Conservation (phyloP, 2,329 filamentous ascomycete species). For the Hirsutella thompsonii region DNA sequence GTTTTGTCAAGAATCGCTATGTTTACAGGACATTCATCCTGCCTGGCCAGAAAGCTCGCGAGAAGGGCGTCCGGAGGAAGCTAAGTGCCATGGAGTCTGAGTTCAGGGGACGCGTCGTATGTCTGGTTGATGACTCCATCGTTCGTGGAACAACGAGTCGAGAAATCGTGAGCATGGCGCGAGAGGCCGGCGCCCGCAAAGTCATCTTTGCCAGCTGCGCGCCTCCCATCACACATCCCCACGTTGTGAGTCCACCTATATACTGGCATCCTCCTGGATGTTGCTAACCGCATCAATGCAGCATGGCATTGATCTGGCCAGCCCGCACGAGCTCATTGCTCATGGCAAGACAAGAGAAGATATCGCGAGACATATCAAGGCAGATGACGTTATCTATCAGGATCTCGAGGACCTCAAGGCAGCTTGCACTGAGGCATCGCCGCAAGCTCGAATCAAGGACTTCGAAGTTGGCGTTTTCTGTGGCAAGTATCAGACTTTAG, state of each 20-base stretch:
- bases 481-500: slow-evolving; percentile 72
- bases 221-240: slow-evolving; percentile 71
- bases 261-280: not conserved
- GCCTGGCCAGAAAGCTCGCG: slow-evolving; percentile 62
- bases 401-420: slow-evolving; percentile 63
- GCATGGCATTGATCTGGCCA: slow-evolving; percentile 35
- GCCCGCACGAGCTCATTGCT: slow-evolving; percentile 27
- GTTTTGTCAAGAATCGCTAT: slow-evolving; percentile 82
- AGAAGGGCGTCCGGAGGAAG: slow-evolving; percentile 83
- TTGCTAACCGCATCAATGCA: slow-evolving; percentile 4
- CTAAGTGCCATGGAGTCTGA: slow-evolving; percentile 77
- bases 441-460: slow-evolving; percentile 37
- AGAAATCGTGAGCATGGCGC: slow-evolving; percentile 47
- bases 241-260: slow-evolving; percentile 55
- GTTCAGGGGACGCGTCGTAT: slow-evolving; percentile 67
- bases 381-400: slow-evolving; percentile 20
- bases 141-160: slow-evolving; percentile 42
- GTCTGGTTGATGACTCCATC: slow-evolving; percentile 82
- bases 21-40: slow-evolving; percentile 74
- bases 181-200: slow-evolving; percentile 69
- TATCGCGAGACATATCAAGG: slow-evolving; percentile 15
- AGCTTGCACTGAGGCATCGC: slow-evolving; percentile 60
- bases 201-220: slow-evolving; percentile 76
- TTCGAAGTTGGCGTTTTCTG: slow-evolving; percentile 93
- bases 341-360: slow-evolving; percentile 24